Percentiles rank a stretch among this genome's conserved stretches.
Conservation (phyloP, 2,329 filamentous ascomycete species). For the Drechslerella coelobrocha region DNA sequence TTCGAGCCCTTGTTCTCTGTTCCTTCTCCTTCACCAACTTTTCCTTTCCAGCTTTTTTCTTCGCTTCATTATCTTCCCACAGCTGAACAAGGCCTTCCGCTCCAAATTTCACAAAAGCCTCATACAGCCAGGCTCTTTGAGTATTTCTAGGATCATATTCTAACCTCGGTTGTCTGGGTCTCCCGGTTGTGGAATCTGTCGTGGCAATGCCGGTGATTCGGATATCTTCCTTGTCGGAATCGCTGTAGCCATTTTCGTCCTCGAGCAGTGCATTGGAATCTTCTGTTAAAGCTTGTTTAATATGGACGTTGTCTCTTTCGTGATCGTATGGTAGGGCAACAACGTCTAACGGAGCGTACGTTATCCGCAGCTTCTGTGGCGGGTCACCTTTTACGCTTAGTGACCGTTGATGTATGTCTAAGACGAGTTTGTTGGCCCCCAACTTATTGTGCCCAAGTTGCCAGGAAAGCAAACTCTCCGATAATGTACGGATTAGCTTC, state of each 20-base stretch:
- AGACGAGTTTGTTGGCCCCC: constrained; percentile 63
- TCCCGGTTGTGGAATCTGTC: constrained; percentile 12
- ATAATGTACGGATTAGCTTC: constrained; percentile 81
- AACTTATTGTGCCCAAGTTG: constrained; percentile 61
- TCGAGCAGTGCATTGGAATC: constrained; percentile 20
- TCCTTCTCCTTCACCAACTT: constrained; percentile 21
- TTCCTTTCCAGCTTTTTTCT: constrained; percentile 19
- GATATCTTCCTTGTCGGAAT: constrained; percentile 43
- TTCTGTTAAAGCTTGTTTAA: background rate
- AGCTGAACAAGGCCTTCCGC: constrained; percentile 13
- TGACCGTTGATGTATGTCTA: constrained; percentile 66
- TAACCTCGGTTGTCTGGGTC: constrained; percentile 7
- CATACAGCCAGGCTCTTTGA: constrained; percentile 31
- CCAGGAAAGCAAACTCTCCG: constrained; percentile 74
- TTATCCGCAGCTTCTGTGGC: constrained; percentile 72
- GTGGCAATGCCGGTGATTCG: constrained; percentile 25
- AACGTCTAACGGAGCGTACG: constrained; percentile 76
- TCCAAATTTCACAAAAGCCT: constrained; percentile 26
- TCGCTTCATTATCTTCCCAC: constrained; percentile 35
- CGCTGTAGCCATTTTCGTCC: constrained; percentile 30
- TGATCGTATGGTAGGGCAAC: constrained; percentile 67
- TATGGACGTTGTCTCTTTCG: constrained; percentile 23
- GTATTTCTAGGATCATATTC: constrained; percentile 34
- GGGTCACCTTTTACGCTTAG: constrained; percentile 12
- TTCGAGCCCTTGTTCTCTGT: constrained; percentile 18